Base-by-base conservation (phyloP, 169 alveolate species). In the Hepatocystis sp. region DNA sequence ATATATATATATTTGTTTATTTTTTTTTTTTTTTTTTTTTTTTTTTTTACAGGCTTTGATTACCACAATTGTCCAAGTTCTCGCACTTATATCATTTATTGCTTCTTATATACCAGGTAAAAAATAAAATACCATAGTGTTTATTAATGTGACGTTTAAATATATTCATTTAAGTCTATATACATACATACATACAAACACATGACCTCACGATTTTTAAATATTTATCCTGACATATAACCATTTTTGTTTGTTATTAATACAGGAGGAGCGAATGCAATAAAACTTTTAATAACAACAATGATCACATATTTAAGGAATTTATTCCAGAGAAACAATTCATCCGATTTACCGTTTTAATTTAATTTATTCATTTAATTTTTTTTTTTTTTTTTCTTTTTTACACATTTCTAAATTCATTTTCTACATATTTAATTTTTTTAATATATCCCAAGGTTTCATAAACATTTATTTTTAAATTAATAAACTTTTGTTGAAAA, bases 331-430 rank as follows among this genome's bases (percentile, higher is more conserved):
- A 52, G 63, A 67, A 52, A 51, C n/a, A 66, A 84, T 67, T 61
- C 90, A 17, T 66, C 90, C 44, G 85, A 66, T 19, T 47, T 66
- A 25, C 90, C 90, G 11, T 84, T 84, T 66, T 66, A 84, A 84
- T 15, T 21, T 76, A n/a, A n/a, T n/a, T n/a, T n/a, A n/a, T n/a
- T n/a, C n/a, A n/a, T 34, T 3, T 1, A 10, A 34, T 52, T 25
- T 28, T 1, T 68, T 2, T 68, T 7, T 61, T 13, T 28, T 13
- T 60, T 13, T 0, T 13, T 28, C 17, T 8, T 0, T 27, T 23
- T 13, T 11, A 10, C 15, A 8, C 2, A 17, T 47, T 15, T 4
- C 46, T 60, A n/a, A n/a, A n/a, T n/a, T n/a, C n/a, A n/a, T n/a
- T n/a, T n/a, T n/a, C n/a, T n/a, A n/a, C n/a, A n/a, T n/a, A n/a